These are phyloP conservation scores for Osmozyma mogii DNA, from an alignment of 805 yeast genomes.

Conservation along the genomic window DNA sequence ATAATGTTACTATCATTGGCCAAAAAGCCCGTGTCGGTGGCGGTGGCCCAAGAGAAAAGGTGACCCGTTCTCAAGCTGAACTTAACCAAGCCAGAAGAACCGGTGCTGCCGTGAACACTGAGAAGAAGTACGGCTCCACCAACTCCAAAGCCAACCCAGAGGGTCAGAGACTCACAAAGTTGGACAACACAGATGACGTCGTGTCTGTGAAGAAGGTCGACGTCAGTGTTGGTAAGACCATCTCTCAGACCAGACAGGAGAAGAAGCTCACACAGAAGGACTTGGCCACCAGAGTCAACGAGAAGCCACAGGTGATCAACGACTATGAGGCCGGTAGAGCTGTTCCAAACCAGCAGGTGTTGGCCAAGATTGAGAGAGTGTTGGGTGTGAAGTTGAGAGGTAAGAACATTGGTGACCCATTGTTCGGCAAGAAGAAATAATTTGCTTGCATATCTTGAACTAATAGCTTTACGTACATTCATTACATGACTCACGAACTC, in stretches of 20 bases:
- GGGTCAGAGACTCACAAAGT: constrained; percentile 90
- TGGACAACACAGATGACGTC: constrained; percentile 90
- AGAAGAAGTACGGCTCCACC: constrained; percentile 73
- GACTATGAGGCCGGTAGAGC: constrained; percentile 98
- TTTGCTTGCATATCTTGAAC: constrained; percentile 1
- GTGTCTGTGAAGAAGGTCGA: constrained; percentile 89
- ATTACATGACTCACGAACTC: neutral
- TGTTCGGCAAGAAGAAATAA: constrained; percentile 49
- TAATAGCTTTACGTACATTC: neutral
- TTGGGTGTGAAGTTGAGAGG: constrained; percentile 95
- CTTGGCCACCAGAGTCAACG: constrained; percentile 89
- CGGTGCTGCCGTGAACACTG: constrained; percentile 84
- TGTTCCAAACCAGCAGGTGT: constrained; percentile 89
- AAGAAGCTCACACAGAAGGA: constrained; percentile 92
- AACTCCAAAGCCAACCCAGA: constrained; percentile 67
- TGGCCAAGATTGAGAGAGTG: constrained; percentile 88
- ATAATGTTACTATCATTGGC: constrained; percentile 81
- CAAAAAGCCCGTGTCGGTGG: constrained; percentile 82
- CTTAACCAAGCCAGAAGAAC: constrained; percentile 91
- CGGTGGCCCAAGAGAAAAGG: constrained; percentile 78
- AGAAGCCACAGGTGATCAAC: constrained; percentile 89
- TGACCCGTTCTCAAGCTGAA: constrained; percentile 69
- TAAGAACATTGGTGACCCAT: constrained; percentile 87
- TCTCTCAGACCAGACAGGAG: constrained; percentile 77
- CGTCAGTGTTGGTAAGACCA: constrained; percentile 76